A percentile compares a stretch with the other conserved stretches of the same genome.
phyloP scores from a whole-genome alignment of 2,329 filamentous ascomycete species.

The Fusarium staphyleae region DNA sequence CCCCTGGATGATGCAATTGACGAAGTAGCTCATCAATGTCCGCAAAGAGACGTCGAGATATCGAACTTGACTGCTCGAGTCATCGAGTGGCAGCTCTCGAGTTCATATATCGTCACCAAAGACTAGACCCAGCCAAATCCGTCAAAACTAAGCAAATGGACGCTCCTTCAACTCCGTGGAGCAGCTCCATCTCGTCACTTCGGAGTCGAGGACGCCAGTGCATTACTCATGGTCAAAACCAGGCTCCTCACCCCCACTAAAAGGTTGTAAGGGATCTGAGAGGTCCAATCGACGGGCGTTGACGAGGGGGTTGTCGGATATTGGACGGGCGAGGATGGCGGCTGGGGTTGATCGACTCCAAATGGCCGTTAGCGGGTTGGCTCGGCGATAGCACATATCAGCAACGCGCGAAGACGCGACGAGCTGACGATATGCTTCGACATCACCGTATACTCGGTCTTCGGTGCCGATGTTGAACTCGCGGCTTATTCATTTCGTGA shows the following conservation, averaged over 20 bases:
- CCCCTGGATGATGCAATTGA: neutral
- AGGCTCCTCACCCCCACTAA: neutral
- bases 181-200: conserved; percentile 2
- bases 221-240: conserved; percentile 10
- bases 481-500: conserved; percentile 6
- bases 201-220: conserved; percentile 1
- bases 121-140: neutral
- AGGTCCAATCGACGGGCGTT: neutral
- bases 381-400: neutral
- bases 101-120: conserved; percentile 13
- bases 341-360: neutral
- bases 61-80: neutral
- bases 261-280: neutral
- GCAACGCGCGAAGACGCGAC: neutral
- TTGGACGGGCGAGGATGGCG: conserved; percentile 1
- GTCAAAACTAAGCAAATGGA: neutral
- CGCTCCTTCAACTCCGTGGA: neutral
- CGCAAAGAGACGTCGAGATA: neutral
- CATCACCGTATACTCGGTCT: neutral
- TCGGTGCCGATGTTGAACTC: neutral
- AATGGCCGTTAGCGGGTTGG: neutral
- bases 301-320: neutral
- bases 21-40: neutral
- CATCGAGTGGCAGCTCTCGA: neutral
- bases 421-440: neutral